Evolutionary conservation across 345 rosid species (phyloP).

Genomic region (Eucalyptus marginata): DNA sequence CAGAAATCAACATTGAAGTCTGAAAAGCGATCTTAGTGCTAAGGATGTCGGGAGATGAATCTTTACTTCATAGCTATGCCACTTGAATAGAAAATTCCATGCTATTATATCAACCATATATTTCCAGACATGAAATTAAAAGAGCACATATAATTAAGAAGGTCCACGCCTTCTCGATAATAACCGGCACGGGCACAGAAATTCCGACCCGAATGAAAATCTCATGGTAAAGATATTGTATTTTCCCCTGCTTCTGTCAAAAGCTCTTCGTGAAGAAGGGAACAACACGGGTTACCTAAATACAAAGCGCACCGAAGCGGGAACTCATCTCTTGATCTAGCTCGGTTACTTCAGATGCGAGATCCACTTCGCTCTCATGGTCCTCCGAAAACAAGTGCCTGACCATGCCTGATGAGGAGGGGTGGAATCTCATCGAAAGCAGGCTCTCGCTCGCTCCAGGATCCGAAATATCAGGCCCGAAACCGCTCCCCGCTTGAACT

Average conservation of each 20-base stretch:
- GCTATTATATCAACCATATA: neutral
- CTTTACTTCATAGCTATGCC: neutral
- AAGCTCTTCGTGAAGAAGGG: neutral
- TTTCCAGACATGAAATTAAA: neutral
- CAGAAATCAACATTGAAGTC: neutral
- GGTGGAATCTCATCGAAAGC: neutral
- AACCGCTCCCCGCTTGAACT: neutral
- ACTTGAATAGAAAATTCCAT: neutral
- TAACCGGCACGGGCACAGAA: neutral
- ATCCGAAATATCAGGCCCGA: neutral
- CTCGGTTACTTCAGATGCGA: neutral
- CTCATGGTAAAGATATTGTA: neutral
- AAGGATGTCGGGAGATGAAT: neutral
- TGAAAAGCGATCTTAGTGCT: neutral
- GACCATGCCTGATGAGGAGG: neutral
- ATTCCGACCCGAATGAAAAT: neutral
- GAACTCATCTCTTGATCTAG: neutral
- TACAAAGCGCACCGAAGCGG: neutral
- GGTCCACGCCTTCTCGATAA: neutral
- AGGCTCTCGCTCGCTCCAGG: neutral
- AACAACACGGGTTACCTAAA: neutral
- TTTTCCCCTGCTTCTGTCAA: neutral
- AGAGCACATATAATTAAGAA: neutral
- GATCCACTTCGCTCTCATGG: neutral
- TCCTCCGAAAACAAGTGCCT: neutral